Base-by-base conservation (phyloP, 345 rosid genomes). In the Leavenworthia alabamica region DNA sequence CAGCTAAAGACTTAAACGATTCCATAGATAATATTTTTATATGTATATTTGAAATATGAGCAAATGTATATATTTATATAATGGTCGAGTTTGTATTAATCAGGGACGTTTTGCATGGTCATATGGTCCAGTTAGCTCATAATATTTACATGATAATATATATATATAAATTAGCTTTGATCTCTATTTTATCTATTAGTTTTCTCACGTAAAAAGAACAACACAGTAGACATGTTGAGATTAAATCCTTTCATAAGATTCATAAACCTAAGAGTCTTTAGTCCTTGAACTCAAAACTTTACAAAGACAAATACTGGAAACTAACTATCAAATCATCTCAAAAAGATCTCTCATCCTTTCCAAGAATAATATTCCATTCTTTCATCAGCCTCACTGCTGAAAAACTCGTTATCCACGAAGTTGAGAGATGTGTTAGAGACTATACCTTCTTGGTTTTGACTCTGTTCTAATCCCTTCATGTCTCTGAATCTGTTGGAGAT, bases 401-500 rank as follows among this genome's bases (percentile, higher is more conserved):
- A 89, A 66, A 82, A 80, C 8, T 80, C 88, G 46, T 73, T 73
- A 17, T 82, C 84, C 1, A 71, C 44, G 67, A 92, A 83, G 68
- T 79, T 93, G 15, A 78, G 77, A 43, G 83, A 79, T 56, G 88
- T 81, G 70, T 92, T 93, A 4, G 80, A 75, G 45, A 79, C 79
- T 33, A 83, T 60, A 23, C 64, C 39, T 42, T 86, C 98, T 12
- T 79, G 81, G 71, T 72, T 76, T 71, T 81, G 69, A 26, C 84
- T 39, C 52, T 70, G 74, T 6, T 54, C 56, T 54, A n/a, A 67
- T 60, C 74, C 87, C 74, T 83, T n/a, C n/a, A n/a, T n/a, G n/a
- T n/a, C n/a, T n/a, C n/a, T 86, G 65, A 86, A 89, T 67, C 95
- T 89, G 80, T 83, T 89, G 79, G 90, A 83, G 63, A 80, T 74